Conservation (phyloP, 805 yeast species). For the Blastobotrys peoriensis region DNA sequence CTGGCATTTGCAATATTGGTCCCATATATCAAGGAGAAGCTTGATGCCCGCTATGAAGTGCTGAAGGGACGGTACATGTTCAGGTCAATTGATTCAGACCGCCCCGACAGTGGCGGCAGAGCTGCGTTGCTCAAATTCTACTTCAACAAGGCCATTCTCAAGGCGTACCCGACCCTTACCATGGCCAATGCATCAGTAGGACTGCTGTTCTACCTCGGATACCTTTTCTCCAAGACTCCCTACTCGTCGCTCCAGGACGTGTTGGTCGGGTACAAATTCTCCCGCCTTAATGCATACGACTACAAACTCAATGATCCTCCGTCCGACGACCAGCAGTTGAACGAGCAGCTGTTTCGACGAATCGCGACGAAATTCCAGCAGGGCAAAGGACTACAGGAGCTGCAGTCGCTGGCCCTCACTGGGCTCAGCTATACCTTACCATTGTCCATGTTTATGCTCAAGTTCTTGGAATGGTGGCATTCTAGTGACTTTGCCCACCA, state of each 20-base stretch:
- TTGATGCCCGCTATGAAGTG: slow-evolving; percentile 57
- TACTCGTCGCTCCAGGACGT: slow-evolving; percentile 59
- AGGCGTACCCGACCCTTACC: slow-evolving; percentile 55
- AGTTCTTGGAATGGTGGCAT: slow-evolving; percentile 92
- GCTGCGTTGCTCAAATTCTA: slow-evolving; percentile 24
- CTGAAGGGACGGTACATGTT: slow-evolving; percentile 55
- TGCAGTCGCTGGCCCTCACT: slow-evolving; percentile 19
- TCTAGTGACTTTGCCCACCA: slow-evolving; percentile 64
- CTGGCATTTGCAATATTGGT: slow-evolving; percentile 50
- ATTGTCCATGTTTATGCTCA: slow-evolving; percentile 69
- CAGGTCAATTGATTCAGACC: slow-evolving; percentile 35
- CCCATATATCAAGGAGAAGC: slow-evolving; percentile 65
- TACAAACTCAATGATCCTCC: slow-evolving; percentile 10
- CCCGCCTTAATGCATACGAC: slow-evolving; percentile 45
- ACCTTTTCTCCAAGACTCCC: slow-evolving; percentile 58
- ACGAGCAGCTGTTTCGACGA: slow-evolving; percentile 1
- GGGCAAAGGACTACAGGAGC: slow-evolving; percentile 28
- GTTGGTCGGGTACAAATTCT: slow-evolving; percentile 55
- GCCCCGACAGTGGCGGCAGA: slow-evolving; percentile 13
- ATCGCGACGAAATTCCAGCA: slow-evolving; percentile 14
- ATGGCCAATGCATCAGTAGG: slow-evolving; percentile 43
- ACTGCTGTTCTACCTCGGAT: slow-evolving; percentile 54
- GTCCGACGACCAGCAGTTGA: not conserved
- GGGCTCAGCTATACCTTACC: slow-evolving; percentile 52
- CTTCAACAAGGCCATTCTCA: slow-evolving; percentile 38